Conservation (phyloP, 805 yeast species). For the Schwanniomyces occidentalis region DNA sequence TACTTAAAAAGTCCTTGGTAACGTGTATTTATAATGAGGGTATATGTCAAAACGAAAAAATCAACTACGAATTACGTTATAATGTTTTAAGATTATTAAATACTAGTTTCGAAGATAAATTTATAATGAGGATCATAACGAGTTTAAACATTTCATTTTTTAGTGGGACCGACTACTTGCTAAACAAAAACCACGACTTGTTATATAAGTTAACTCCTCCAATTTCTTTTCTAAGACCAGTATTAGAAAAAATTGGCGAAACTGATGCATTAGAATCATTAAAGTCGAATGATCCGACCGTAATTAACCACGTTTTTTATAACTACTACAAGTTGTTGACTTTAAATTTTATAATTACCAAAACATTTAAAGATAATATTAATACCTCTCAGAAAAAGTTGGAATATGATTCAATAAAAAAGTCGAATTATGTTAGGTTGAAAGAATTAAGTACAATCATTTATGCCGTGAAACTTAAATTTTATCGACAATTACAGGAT, state of each 20-base stretch:
- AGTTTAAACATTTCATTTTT: background rate
- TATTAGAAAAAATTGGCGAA: no score
- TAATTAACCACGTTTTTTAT: constrained; percentile 5
- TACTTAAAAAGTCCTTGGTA: background rate
- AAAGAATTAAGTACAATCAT: constrained; percentile 10
- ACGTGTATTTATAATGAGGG: constrained; percentile 10
- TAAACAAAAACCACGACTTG: constrained; percentile 16
- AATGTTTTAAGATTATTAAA: constrained; percentile 17
- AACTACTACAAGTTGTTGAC: constrained; percentile 18
- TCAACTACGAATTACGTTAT: constrained; percentile 22
- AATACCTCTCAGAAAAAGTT: constrained; percentile 1
- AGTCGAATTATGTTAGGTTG: constrained; percentile 9
- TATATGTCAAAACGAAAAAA: constrained; percentile 4
- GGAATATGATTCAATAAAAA: no score
- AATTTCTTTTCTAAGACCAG: no score
- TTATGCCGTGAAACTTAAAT: constrained; percentile 14
- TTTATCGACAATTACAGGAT: constrained; percentile 21
- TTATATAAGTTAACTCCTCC: no score
- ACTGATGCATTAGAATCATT: no score
- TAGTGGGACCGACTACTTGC: constrained; percentile 1
- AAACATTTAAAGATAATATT: no score
- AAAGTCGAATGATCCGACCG: no score
- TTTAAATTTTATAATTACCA: constrained; percentile 9
- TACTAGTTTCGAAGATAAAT: background rate
- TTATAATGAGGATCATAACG: background rate